Evolutionary conservation across 2,329 filamentous ascomycete genomes (phyloP), one percentile per base, ranked within the genome.

Genomic region (Ustilaginoidea virens): DNA sequence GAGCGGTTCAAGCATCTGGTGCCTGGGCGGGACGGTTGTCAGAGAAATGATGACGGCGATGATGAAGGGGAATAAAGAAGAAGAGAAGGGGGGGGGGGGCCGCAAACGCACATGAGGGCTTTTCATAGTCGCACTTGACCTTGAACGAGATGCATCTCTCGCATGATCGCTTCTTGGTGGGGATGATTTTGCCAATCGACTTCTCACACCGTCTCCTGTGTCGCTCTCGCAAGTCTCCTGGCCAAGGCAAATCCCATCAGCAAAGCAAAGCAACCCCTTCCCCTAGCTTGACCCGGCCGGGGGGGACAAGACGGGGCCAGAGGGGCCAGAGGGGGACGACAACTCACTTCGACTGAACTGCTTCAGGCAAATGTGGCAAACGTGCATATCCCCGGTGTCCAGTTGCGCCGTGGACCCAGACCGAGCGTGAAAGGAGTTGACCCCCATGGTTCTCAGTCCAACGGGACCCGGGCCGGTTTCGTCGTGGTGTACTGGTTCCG

Each of bases 111-210:
- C 33, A 34, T 16, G 29, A 32, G 2, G 33, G 33, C 23, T 32
- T 34, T 23, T 32, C 27, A 17, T 29, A 34, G 33, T 31, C 33
- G 17, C 33, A 34, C 13, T 34, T 34, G 15, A 34, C 33, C 20
- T 34, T 34, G 26, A 34, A 34, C 16, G 33, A 34, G 9, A 34
- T 34, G 18, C 33, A 34, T n/a, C 33, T 17, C 33, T 34, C 33
- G 17, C 33, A 34, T 4, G 33, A 34, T 14, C 33, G 27, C 33
- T 34, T 34, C 29, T 34, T 34, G 23, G 33, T 34, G 6, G 33
- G 29, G 20, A 34, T 29, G 8, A 34, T 24, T 17, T 34, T 34
- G n/a, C 33, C 33, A 24, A 34, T 29, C 11, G 33, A 32, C 19
- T 34, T 34, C 15, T 34, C 29, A 14, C 33, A 34, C 5, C 33